Evolutionary conservation across 768 basidiomycete species (phyloP).

Genomic region (Boletales sp.): DNA sequence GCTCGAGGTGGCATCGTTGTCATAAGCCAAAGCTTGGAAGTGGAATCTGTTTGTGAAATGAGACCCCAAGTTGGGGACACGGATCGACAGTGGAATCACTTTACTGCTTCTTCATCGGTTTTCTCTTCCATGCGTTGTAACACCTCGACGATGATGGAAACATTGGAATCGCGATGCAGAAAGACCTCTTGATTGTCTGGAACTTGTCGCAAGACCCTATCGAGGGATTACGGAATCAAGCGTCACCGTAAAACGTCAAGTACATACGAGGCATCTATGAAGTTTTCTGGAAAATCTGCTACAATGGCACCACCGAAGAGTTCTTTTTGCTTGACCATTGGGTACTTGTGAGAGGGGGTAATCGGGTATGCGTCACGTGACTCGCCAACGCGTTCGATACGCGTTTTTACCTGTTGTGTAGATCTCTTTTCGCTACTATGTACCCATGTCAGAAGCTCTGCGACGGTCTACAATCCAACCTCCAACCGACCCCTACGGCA

Average conservation of each 20-base stretch:
- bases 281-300: slow-evolving; percentile 47
- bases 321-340: slow-evolving; percentile 9
- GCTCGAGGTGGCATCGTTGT: slow-evolving; percentile 67
- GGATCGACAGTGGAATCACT: slow-evolving; percentile 41
- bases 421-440: too few relatives aligned
- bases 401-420: too few relatives aligned
- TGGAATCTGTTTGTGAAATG: slow-evolving; percentile 61
- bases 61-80: slow-evolving; percentile 2
- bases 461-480: slow-evolving; percentile 61
- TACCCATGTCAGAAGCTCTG: slow-evolving; percentile 42
- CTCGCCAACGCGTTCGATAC: slow-evolving; percentile 9
- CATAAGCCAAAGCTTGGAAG: slow-evolving; percentile 86
- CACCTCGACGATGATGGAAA: slow-evolving; percentile 83
- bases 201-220: slow-evolving; percentile 71
- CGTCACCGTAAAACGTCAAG: slow-evolving; percentile 6
- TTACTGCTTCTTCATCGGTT: slow-evolving; percentile 60
- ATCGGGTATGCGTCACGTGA: slow-evolving; percentile 18
- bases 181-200: slow-evolving; percentile 96
- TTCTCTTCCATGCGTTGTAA: slow-evolving; percentile 64
- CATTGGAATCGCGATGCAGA: slow-evolving; percentile 60
- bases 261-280: slow-evolving; percentile 86
- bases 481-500: slow-evolving; percentile 45
- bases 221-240: not conserved
- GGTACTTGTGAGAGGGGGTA: not conserved
- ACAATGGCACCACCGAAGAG: slow-evolving; percentile 90